Conservation (phyloP, 495 filamentous ascomycete genomes). For the Neurospora sp. region DNA sequence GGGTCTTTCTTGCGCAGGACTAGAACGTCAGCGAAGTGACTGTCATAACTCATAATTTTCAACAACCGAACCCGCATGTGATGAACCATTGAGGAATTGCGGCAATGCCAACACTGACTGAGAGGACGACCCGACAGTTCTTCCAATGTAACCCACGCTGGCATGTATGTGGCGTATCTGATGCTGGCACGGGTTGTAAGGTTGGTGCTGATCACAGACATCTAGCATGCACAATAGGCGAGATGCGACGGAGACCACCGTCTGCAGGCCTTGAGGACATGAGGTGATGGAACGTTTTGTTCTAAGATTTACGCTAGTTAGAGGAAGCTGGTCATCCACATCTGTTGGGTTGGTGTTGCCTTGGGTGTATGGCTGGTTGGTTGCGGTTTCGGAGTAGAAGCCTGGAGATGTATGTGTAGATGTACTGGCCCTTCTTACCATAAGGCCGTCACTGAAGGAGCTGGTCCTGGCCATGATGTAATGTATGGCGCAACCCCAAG, state of each 20-base stretch:
- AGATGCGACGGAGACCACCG: background rate
- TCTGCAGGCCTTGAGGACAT: background rate
- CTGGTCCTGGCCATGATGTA: background rate
- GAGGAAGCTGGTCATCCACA: background rate
- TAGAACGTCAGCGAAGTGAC: background rate
- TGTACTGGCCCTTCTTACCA: background rate
- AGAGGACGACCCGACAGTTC: background rate
- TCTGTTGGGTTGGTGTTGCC: background rate
- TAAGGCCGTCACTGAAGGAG: background rate
- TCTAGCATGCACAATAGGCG: background rate
- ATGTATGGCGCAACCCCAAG: background rate
- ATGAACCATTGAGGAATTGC: background rate
- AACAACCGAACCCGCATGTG: background rate
- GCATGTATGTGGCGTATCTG: background rate
- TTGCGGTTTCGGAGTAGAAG: background rate
- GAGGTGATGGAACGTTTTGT: background rate
- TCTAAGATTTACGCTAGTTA: background rate
- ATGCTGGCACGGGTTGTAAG: background rate
- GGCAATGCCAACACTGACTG: background rate
- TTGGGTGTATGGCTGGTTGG: background rate
- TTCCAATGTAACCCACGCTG: background rate
- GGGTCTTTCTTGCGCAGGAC: background rate
- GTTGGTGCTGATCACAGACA: background rate
- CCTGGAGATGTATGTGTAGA: background rate
- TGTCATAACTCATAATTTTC: background rate